Evolutionary conservation across 768 basidiomycete genomes (phyloP), one percentile per base, ranked within the genome.

Genomic region (Clavulina sp.): DNA sequence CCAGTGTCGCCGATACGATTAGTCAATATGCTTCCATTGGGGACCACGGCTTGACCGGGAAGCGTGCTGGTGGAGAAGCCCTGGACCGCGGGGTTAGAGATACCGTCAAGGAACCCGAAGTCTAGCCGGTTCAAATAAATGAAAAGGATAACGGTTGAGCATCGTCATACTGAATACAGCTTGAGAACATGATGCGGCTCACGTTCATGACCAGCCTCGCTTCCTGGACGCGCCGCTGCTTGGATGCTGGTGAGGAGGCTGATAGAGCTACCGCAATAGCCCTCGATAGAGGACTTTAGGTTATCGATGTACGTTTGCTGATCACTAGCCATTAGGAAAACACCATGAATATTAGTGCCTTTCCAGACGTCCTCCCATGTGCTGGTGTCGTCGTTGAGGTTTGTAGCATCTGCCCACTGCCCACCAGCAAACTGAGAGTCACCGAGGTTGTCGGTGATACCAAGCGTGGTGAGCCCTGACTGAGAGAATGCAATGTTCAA

Each of bases 381-480:
- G 6, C 51, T 52, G n/a, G 34, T 53, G 54, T 41, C 21, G 33
- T 62, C 61, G 2, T 57, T 60, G 16, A 62, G 49, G 26, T 44
- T 50, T n/a, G 13, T n/a, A 1, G 60, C 60, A 36, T 56, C 56
- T 1, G 56, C 56, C 34, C 34, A 49, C 50, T 59, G 57, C 16
- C 61, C 61, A 13, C 24, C 28, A 5, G 47, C 16, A 50, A 57
- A 62, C 6, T 21, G 32, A 5, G 38, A 13, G 44, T 60, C 60
- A 3, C 53, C 52, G 24, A 62, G 40, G 41, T 57, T 48, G 48
- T 59, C 58, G 19, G 41, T 51, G 26, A 62, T 51, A 5, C 57
- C 60, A 5, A 62, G 52, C 9, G 50, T 49, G 5, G n/a, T 13
- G 41, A 49, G 41, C 33, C 57, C 61, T 7, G 59, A 49, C 36